These are phyloP conservation scores for Antitrichia curtipendula DNA, from an alignment of 225 moss, liverwort and hornwort genomes.

Conservation along the genomic window DNA sequence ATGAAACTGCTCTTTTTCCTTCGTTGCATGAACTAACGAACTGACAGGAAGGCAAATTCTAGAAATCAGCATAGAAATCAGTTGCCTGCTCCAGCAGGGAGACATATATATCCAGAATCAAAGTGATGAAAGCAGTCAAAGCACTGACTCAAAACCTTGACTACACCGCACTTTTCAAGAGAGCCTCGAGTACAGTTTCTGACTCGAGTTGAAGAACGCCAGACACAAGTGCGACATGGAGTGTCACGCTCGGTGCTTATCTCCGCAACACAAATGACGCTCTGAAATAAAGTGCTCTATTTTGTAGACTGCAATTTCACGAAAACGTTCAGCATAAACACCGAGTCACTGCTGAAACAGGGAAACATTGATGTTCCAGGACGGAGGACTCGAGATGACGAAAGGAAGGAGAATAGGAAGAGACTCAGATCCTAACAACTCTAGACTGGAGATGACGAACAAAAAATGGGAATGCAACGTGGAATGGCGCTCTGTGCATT, in stretches of 20 bases:
- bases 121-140: neutral
- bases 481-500: neutral
- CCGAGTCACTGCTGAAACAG: neutral
- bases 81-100: neutral
- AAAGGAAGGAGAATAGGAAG: neutral
- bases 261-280: neutral
- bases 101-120: neutral
- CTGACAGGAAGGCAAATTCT: too few relatives aligned
- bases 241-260: neutral
- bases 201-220: neutral
- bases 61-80: too few relatives aligned
- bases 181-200: neutral
- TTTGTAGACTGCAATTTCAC: neutral
- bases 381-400: neutral
- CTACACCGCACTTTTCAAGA: neutral
- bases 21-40: too few relatives aligned
- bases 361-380: neutral
- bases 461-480: neutral
- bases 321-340: neutral
- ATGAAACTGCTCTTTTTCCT: too few relatives aligned
- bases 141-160: neutral
- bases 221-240: neutral
- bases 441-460: neutral
- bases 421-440: neutral
- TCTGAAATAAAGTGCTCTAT: too few relatives aligned